Evolutionary conservation across 495 filamentous ascomycete species (phyloP).

Genomic region (Terfezia claveryi): DNA sequence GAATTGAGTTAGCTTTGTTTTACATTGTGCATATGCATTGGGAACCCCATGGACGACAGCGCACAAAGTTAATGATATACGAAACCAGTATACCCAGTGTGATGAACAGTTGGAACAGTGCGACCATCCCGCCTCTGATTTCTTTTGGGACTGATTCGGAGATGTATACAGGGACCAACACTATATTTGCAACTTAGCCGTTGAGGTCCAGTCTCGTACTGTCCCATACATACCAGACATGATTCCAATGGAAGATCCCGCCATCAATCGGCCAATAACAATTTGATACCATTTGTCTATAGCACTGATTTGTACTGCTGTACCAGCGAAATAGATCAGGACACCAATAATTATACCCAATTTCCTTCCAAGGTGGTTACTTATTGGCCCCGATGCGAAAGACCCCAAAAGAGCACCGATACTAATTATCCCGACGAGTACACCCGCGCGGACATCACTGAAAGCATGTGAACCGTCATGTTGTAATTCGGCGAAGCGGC

Average conservation of each 20-base stretch:
- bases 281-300: slow-evolving; percentile 29
- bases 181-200: not conserved
- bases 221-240: slow-evolving; percentile 25
- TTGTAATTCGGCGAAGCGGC: slow-evolving; percentile 23
- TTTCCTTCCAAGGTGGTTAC: slow-evolving; percentile 32
- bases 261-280: slow-evolving; percentile 32
- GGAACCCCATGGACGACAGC: slow-evolving; percentile 24
- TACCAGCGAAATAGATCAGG: slow-evolving; percentile 43
- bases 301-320: slow-evolving; percentile 44
- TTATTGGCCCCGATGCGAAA: slow-evolving; percentile 35
- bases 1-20: not conserved
- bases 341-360: slow-evolving; percentile 34
- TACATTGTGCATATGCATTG: not conserved
- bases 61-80: slow-evolving; percentile 41
- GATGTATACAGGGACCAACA: slow-evolving; percentile 12
- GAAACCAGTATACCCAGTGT: slow-evolving; percentile 56
- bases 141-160: slow-evolving; percentile 32
- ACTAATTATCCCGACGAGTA: slow-evolving; percentile 35
- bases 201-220: too few species aligned
- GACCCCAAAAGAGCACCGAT: slow-evolving; percentile 51
- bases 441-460: slow-evolving; percentile 29
- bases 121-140: slow-evolving; percentile 36
- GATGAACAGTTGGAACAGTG: slow-evolving; percentile 57
- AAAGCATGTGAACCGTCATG: slow-evolving; percentile 22
- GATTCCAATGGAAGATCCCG: slow-evolving; percentile 43